Base-by-base conservation (phyloP, 495 filamentous ascomycete species). In the Immersiella caudata region DNA sequence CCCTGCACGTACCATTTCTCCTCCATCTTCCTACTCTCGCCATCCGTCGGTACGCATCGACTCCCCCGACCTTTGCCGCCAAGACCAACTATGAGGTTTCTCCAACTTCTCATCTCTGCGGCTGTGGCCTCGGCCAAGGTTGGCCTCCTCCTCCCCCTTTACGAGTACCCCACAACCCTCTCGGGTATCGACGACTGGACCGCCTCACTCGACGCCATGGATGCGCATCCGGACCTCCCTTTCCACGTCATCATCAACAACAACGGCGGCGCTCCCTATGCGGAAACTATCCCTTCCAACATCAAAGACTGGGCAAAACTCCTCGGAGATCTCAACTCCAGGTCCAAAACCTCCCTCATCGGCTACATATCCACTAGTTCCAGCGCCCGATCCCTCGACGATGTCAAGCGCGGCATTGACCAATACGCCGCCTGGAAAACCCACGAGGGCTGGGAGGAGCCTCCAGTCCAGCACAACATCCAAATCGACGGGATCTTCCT, bases 211-310 rank as follows among this genome's bases (percentile, higher is more conserved):
- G 7, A 20, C n/a, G 63, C 63, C 24, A 29, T 51, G 18, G 52
- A 46, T 16, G 26, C 50, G 5, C 52, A 65, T 20, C 63, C 63
- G 5, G 0, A 35, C 20, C 63, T 65, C 5, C 25, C 24, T 16
- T 65, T 65, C 52, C 27, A 56, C 63, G 22, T 65, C 25, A 58
- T 65, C 29, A 51, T 65, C 63, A 40, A 65, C 63, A 58, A 65
- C n/a, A 58, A 58, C 52, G 18, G 25, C 5, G 63, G 63, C 22
- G 63, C 63, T 1, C 63, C 63, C 35, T 65, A 65, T 29, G 6
- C 24, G 51, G 1, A 7, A 1, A 58, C 36, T 20, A 51, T 50
- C 16, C 63, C 63, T 18, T 2, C 12, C 50, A 24, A 36, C 35
- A 33, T 65, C 18, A 18, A 22, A 14, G 63, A 65, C 63, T 65